These are phyloP conservation scores for Trapa bicornis DNA, from an alignment of 345 rosid species.

Conservation along the genomic window DNA sequence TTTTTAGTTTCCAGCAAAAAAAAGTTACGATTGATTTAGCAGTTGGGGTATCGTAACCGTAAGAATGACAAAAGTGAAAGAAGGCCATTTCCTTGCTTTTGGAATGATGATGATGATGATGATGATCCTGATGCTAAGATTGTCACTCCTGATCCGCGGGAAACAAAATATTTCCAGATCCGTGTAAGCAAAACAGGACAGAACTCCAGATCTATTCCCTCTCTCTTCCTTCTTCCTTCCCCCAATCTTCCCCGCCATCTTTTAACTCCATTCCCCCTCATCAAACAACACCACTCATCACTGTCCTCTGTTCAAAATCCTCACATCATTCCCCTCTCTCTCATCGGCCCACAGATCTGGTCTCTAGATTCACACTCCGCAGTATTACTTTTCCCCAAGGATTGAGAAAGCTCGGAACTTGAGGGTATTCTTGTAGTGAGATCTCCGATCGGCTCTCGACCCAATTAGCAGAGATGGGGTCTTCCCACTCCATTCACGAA, in stretches of 20 bases:
- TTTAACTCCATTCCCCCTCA: background rate
- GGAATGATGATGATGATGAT: too few species aligned
- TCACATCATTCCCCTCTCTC: background rate
- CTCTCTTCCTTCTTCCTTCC: too few species aligned
- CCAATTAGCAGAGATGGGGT: slow-evolving; percentile 35
- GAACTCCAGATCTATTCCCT: too few species aligned
- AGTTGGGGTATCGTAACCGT: too few species aligned
- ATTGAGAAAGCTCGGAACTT: background rate
- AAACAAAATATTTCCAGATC: too few species aligned
- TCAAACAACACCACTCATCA: background rate
- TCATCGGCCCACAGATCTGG: background rate
- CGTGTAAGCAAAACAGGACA: too few species aligned
- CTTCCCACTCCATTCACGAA: slow-evolving; percentile 43
- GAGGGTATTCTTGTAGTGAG: background rate
- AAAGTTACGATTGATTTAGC: too few species aligned
- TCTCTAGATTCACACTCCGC: background rate
- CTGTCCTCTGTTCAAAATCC: background rate
- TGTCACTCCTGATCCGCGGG: too few species aligned
- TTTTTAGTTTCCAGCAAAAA: too few species aligned
- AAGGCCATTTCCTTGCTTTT: too few species aligned
- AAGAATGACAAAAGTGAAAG: too few species aligned
- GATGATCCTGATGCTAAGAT: too few species aligned
- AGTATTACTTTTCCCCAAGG: background rate
- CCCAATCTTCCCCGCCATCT: background rate
- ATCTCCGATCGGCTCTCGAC: slow-evolving; percentile 1